Percentiles rank a stretch among this genome's conserved stretches.
phyloP scores from a whole-genome alignment of 768 basidiomycete species.

The Leccinum fibrillosum region DNA sequence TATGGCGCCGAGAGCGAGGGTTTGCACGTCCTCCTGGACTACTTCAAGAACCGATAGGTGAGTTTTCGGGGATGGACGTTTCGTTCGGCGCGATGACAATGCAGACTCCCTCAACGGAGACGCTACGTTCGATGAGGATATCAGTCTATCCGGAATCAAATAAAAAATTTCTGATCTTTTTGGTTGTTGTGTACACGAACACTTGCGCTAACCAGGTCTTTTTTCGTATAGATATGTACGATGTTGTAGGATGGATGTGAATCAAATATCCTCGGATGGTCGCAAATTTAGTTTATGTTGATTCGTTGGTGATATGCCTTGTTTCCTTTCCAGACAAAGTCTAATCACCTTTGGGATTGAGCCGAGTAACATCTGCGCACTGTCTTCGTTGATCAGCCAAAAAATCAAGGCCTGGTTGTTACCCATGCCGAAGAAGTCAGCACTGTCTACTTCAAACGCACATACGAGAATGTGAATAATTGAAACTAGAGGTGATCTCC shows the following conservation, averaged over 20 bases:
- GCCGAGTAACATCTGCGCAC: no score
- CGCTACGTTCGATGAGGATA: slow-evolving; percentile 57
- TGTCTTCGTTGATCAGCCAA: no score
- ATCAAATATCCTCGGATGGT: slow-evolving; percentile 1
- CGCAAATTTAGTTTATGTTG: background rate
- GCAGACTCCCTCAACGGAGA: slow-evolving; percentile 94
- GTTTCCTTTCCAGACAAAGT: no score
- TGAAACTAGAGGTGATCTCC: no score
- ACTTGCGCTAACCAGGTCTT: slow-evolving; percentile 9
- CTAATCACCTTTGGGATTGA: no score
- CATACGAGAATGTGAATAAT: no score
- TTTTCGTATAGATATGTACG: slow-evolving; percentile 6
- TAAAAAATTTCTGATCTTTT: slow-evolving; percentile 52
- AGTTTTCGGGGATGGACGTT: slow-evolving; percentile 18
- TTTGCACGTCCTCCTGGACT: slow-evolving; percentile 87
- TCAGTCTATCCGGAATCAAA: slow-evolving; percentile 29
- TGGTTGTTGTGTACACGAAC: background rate
- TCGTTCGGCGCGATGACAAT: slow-evolving; percentile 59
- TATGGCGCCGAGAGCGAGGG: slow-evolving; percentile 95
- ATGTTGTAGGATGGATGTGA: slow-evolving; percentile 15
- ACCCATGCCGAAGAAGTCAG: no score
- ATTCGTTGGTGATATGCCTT: no score
- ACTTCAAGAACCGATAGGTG: slow-evolving; percentile 88
- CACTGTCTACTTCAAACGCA: no score
- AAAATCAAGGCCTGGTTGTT: no score